These are phyloP conservation scores for Leccinum subfulvum DNA, from an alignment of 1,284 basidiomycete genomes.

Conservation along the genomic window DNA sequence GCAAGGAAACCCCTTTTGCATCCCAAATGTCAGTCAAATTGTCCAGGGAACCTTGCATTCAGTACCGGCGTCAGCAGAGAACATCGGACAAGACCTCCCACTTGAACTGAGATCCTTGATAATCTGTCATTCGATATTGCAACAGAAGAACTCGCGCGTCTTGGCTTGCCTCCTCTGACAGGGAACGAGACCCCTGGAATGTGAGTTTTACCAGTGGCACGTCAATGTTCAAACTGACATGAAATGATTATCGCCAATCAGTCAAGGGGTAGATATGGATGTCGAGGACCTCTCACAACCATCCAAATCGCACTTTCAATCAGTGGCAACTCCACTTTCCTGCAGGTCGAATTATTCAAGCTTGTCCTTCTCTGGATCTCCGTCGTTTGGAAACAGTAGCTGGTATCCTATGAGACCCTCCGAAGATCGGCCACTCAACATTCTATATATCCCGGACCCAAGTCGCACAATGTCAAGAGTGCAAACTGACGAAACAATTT, in stretches of 20 bases:
- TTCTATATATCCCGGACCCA: background rate
- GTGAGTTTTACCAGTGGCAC: background rate
- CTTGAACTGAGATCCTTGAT: background rate
- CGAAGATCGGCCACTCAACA: background rate
- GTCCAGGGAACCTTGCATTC: background rate
- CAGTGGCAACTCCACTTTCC: too few relatives aligned
- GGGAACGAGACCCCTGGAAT: background rate
- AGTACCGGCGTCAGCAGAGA: background rate
- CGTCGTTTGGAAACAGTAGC: background rate
- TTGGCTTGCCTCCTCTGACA: background rate
- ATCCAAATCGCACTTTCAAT: too few relatives aligned
- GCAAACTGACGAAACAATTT: background rate
- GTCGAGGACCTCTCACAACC: too few relatives aligned
- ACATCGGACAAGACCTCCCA: background rate
- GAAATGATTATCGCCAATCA: background rate
- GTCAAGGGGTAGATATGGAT: too few relatives aligned
- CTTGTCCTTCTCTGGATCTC: too few relatives aligned
- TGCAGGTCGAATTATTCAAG: too few relatives aligned
- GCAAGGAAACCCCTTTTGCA: background rate
- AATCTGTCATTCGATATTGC: background rate
- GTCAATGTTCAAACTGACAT: background rate
- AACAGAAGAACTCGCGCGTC: background rate
- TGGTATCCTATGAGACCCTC: background rate
- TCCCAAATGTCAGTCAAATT: background rate
- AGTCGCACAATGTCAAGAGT: background rate